Evolutionary conservation across 2,329 filamentous ascomycete species (phyloP).

Genomic region (Sclerotinia trifoliorum): DNA sequence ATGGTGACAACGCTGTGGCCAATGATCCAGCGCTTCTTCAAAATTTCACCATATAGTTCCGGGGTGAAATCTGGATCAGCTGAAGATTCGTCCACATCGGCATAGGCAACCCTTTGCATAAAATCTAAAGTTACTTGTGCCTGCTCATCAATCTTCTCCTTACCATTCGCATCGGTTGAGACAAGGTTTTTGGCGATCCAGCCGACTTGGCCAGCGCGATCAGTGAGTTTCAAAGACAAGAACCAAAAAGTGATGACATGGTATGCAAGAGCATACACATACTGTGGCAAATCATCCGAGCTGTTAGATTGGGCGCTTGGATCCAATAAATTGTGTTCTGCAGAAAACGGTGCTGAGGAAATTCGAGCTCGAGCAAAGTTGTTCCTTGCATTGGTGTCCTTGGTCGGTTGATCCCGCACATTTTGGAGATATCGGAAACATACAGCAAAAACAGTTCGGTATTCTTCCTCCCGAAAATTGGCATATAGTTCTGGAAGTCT

Average conservation of each 20-base stretch:
- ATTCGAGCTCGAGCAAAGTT: conserved; percentile 41
- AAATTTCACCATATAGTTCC: conserved; percentile 63
- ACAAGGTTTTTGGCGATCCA: conserved; percentile 86
- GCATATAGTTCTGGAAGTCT: conserved; percentile 80
- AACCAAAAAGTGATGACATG: conserved; percentile 99
- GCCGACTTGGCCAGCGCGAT: conserved; percentile 78
- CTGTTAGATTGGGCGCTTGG: conserved; percentile 43
- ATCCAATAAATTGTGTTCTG: conserved; percentile 46
- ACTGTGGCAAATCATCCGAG: conserved; percentile 81
- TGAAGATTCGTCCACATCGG: conserved; percentile 76
- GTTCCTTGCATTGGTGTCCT: conserved; percentile 39
- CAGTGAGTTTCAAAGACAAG: conserved; percentile 78
- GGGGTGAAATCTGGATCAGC: conserved; percentile 65
- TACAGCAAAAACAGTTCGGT: conserved; percentile 90
- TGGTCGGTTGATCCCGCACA: conserved; percentile 62
- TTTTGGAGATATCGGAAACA: conserved; percentile 93
- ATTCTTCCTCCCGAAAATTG: conserved; percentile 89
- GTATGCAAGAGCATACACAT: conserved; percentile 90
- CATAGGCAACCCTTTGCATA: conserved; percentile 85
- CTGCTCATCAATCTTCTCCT: conserved; percentile 81
- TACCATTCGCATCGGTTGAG: conserved; percentile 73
- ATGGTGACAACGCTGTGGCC: conserved; percentile 73
- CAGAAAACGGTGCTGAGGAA: conserved; percentile 26
- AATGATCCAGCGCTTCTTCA: conserved; percentile 68
- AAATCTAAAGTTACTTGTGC: conserved; percentile 92